Evolutionary conservation across 208 protist genomes (phyloP), one percentile per base, ranked within the genome.

Genomic region (Crithidia expoeki): DNA sequence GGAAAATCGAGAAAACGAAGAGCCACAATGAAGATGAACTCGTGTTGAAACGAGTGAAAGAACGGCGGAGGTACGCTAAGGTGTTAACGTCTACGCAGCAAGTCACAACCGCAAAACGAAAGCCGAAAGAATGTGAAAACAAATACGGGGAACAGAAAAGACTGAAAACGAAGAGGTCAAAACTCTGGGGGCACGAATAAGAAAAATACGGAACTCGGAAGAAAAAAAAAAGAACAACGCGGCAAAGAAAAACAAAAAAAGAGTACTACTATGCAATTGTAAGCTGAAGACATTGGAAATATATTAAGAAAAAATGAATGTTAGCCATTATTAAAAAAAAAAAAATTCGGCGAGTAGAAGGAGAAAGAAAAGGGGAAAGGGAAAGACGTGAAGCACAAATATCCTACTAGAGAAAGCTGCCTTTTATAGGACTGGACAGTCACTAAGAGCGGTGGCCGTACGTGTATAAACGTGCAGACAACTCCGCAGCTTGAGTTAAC

Each of bases 221-320:
- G 30, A 16, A 33, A 19, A 55, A 21, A 25, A 2, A 55, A 32
- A 27, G 5, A 55, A 55, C 25, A 27, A 32, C 19, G 32, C 49
- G 25, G 44, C 25, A 34, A 36, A 72, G 17, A 58, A 47, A 42
- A 17, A 46, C 60, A 28, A 52, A 46, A 36, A 62, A 4, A 36
- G 23, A 60, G 25, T 33, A 38, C 42, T 49, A 14, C 40, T 44
- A 27, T 14, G 52, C 36, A 44, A 36, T 52, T 33, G 34, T 55
- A 59, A 67, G 30, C 49, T 50, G 33, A 12, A 40, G 14, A 5
- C 36, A 40, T 58, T 17, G 16, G 9, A 32, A 2, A 49, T 21
- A 62, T 0, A 63, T 27, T 25, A 71, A 44, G 23, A 71, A 49
- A 57, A 27, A 64, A 51, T 9, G 21, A 7, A 19, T 25, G n/a